Conservation (phyloP, 140 eudicot genomes). For the Cichorium intybus region DNA sequence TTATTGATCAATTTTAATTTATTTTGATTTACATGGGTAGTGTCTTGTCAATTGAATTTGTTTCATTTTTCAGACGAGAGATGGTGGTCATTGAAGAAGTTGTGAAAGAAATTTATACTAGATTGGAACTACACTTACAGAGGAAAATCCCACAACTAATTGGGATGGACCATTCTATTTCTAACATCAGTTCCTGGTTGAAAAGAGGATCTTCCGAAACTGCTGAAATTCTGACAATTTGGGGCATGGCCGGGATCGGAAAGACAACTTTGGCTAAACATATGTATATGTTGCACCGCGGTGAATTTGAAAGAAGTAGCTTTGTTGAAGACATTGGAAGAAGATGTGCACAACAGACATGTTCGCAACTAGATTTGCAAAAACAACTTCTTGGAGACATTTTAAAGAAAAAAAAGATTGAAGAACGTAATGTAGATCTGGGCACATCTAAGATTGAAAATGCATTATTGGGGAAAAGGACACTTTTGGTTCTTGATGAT, state of each 20-base stretch:
- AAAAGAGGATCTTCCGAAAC: not conserved
- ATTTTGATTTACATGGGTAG: no score
- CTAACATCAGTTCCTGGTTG: constrained; percentile 1
- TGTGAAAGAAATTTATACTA: constrained; percentile 1
- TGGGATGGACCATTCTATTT: not conserved
- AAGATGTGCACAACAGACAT: not conserved
- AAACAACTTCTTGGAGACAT: not conserved
- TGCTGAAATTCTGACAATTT: not conserved
- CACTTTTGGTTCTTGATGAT: constrained; percentile 5
- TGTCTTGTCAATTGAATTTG: not conserved
- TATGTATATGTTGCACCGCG: no score
- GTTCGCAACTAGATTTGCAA: not conserved
- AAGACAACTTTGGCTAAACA: no score
- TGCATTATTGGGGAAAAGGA: not conserved
- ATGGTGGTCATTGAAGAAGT: constrained; percentile 3
- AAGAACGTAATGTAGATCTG: not conserved
- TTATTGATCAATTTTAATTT: not conserved
- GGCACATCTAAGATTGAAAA: not conserved
- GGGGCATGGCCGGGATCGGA: constrained; percentile 17
- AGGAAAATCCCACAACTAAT: not conserved
- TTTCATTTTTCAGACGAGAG: not conserved
- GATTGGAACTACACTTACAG: not conserved
- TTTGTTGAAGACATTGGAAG: no score
- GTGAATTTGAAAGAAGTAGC: no score
- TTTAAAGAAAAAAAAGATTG: not conserved